These are phyloP conservation scores for Tuber melanosporum DNA, from an alignment of 495 filamentous ascomycete genomes.

Conservation along the genomic window DNA sequence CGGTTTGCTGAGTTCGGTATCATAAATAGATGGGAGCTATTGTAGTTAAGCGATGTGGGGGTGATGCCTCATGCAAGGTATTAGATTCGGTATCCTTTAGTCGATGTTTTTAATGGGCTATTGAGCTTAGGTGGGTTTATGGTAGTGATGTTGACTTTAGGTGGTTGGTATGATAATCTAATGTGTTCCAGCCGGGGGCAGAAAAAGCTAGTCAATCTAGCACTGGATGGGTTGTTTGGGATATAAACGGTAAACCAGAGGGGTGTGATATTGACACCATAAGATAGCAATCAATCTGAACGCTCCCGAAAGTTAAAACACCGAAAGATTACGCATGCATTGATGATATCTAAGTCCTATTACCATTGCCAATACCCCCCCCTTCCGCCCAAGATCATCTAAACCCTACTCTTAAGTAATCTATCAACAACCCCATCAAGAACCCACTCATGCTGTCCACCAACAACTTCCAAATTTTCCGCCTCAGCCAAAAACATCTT, in stretches of 20 bases:
- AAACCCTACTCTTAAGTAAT: slow-evolving; percentile 49
- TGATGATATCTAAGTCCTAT: neutral
- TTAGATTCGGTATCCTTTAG: too few species aligned
- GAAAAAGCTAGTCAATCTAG: neutral
- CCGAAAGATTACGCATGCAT: neutral
- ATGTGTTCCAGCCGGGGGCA: neutral
- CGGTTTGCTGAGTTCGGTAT: neutral
- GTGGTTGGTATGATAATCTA: neutral
- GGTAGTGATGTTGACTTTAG: neutral
- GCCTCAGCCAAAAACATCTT: slow-evolving; percentile 87
- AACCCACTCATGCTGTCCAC: slow-evolving; percentile 70
- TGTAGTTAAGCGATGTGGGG: too few species aligned
- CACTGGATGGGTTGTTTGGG: neutral
- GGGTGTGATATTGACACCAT: neutral
- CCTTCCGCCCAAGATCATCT: neutral
- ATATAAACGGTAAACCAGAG: neutral
- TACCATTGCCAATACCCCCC: neutral
- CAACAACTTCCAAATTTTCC: slow-evolving; percentile 90
- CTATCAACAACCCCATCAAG: slow-evolving; percentile 80
- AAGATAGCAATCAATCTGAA: neutral
- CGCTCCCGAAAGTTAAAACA: neutral
- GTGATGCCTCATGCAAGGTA: too few species aligned
- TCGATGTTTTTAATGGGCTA: too few species aligned
- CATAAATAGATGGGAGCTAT: neutral
- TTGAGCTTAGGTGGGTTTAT: too few species aligned